A percentile compares a stretch with the other conserved stretches of the same genome.
Conservation (phyloP, 306 rosid species). For the Sesbania bispinosa region DNA sequence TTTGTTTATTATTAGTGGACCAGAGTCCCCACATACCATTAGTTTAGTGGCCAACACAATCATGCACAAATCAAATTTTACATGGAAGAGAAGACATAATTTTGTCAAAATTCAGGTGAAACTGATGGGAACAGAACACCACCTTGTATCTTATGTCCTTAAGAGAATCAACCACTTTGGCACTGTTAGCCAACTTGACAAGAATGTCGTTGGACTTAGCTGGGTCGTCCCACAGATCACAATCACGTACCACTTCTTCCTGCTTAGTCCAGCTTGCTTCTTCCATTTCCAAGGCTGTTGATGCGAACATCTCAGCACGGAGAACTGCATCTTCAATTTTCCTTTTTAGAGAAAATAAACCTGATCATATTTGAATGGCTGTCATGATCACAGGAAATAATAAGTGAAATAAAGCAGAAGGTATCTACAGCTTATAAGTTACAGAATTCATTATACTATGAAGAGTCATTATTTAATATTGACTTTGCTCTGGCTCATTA, state of each 20-base stretch:
- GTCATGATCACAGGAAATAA: conserved; percentile 14
- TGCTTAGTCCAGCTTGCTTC: conserved; percentile 62
- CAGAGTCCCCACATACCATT: not conserved
- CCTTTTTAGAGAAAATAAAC: conserved; percentile 72
- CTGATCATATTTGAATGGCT: conserved; percentile 30
- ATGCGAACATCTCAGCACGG: conserved; percentile 71
- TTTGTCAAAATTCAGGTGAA: not conserved
- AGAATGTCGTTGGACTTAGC: conserved; percentile 66
- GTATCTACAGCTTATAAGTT: not conserved
- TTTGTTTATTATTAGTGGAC: not conserved
- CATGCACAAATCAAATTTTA: not conserved
- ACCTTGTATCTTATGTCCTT: conserved; percentile 82
- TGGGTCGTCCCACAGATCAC: conserved; percentile 76
- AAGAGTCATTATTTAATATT: not conserved
- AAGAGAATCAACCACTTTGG: conserved; percentile 69
- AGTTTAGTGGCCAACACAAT: conserved; percentile 6
- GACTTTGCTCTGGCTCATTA: not conserved
- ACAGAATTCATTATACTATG: not conserved
- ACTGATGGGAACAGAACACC: conserved; percentile 1
- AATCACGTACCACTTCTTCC: conserved; percentile 63
- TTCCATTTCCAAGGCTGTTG: conserved; percentile 69
- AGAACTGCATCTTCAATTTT: conserved; percentile 73
- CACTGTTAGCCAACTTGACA: conserved; percentile 66
- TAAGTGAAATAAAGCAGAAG: not conserved
- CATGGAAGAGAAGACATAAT: not conserved